Base-by-base conservation (phyloP, 1,139 yeast species). In the Kodamaea ohmeri region DNA sequence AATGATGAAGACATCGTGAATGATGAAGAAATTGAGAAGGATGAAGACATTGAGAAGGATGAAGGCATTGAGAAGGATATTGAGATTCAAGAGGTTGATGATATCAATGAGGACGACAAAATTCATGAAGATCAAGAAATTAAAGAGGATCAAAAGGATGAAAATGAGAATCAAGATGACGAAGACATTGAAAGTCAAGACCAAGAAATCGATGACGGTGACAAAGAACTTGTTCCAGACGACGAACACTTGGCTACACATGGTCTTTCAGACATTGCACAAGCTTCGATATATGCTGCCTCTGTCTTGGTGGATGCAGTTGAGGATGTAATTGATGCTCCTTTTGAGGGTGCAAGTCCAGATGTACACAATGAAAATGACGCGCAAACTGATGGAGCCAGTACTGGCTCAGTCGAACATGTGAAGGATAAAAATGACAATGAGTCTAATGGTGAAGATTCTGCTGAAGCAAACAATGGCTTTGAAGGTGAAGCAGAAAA, bases 31-130 rank as follows among this genome's bases (percentile, higher is more conserved):
- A 12, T 25, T 25, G 12, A 25, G 13, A 13, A 25, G 13, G n/a
- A 6, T n/a, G 27, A 25, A n/a, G 27, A 25, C 6, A 21, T 25
- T 12, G 30, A 18, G 26, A 37, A 34, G 19, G 25, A n/a, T 3
- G 34, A 32, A 25, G 41, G 32, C 17, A 31, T 4, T 19, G 35
- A 35, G 29, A 39, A 28, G 30, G 39, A 39, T 17, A 21, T 18
- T n/a, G 36, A 17, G 14, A 29, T 7, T 9, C 12, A 12, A 20
- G 34, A 19, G 6, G n/a, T 4, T 12, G 32, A 34, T 16, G n/a
- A n/a, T 11, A 14, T n/a, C 13, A 18, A 32, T 7, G 14, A 14
- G 9, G 35, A 32, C 7, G 9, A n/a, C 7, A 18, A 30, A 18
- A 30, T 18, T 6, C 18, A 14, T n/a, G 20, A 28, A 9, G 20